Percentiles rank a stretch among this genome's conserved stretches.
These are phyloP conservation scores for Hymenoscyphus scutula DNA, from an alignment of 2,329 filamentous ascomycete genomes.

Conservation along the genomic window DNA sequence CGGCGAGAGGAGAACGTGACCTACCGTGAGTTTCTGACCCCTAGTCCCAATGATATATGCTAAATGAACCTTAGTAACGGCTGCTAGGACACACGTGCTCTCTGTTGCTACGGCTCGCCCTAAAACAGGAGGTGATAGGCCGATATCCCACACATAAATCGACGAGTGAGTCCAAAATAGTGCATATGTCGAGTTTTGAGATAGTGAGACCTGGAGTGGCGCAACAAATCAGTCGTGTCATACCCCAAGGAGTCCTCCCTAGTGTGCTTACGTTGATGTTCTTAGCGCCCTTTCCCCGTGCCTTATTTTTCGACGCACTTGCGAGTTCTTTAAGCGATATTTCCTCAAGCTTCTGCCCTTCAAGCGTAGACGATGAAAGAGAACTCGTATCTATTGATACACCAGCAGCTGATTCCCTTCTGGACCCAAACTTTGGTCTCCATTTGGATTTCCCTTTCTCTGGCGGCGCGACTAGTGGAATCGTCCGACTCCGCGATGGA, in stretches of 20 bases:
- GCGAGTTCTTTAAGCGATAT: conserved; percentile 38
- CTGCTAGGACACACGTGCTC: conserved; percentile 41
- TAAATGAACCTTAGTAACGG: conserved; percentile 39
- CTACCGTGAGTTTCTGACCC: conserved; percentile 43
- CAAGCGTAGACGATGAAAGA: conserved; percentile 38
- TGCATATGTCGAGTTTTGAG: conserved; percentile 40
- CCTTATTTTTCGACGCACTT: conserved; percentile 31
- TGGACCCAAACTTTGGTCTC: conserved; percentile 33
- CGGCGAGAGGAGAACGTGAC: conserved; percentile 11
- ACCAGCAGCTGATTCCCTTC: conserved; percentile 29
- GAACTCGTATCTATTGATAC: conserved; percentile 39
- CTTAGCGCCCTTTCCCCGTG: conserved; percentile 36
- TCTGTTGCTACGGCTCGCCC: conserved; percentile 38
- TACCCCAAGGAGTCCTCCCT: no score
- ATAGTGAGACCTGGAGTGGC: conserved; percentile 26
- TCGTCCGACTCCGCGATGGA: conserved; percentile 18
- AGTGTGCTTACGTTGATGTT: conserved; percentile 34
- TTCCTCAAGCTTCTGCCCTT: conserved; percentile 39
- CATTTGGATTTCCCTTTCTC: conserved; percentile 36
- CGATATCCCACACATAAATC: conserved; percentile 42
- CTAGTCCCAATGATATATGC: conserved; percentile 42
- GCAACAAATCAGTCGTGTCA: no score
- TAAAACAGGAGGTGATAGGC: conserved; percentile 38
- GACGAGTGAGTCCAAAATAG: conserved; percentile 41
- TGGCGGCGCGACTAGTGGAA: conserved; percentile 15